phyloP scores from a whole-genome alignment of 352 stramenopile genomes.

The Pythium diclinum region DNA sequence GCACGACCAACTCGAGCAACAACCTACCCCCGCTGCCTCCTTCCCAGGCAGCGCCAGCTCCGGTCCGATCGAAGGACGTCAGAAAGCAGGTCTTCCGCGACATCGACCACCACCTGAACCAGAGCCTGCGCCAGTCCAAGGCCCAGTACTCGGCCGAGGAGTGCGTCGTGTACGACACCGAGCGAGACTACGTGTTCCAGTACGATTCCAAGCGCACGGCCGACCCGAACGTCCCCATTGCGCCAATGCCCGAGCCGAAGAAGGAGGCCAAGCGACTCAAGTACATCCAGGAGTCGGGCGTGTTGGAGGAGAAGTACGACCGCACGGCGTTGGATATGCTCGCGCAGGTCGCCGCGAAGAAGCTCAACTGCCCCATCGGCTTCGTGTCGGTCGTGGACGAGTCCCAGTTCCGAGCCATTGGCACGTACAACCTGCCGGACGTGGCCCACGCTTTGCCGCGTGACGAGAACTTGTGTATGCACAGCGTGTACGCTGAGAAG shows the following conservation, averaged over 20 bases:
- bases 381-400: slow-evolving; percentile 61
- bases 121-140: slow-evolving; percentile 30
- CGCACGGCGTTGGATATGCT: slow-evolving; percentile 48
- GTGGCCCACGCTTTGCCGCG: slow-evolving; percentile 32
- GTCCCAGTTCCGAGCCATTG: slow-evolving; percentile 45
- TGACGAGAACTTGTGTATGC: slow-evolving; percentile 56
- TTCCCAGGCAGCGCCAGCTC: not conserved
- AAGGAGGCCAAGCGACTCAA: slow-evolving; percentile 47
- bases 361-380: slow-evolving; percentile 51
- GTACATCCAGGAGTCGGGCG: slow-evolving; percentile 43
- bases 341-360: slow-evolving; percentile 49
- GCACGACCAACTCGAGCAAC: not conserved
- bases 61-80: not conserved
- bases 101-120: slow-evolving; percentile 39
- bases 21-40: not conserved
- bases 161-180: slow-evolving; percentile 31
- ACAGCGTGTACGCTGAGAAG: slow-evolving; percentile 56
- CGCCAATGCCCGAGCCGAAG: slow-evolving; percentile 32
- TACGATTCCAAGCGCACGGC: slow-evolving; percentile 24
- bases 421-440: slow-evolving; percentile 38
- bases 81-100: slow-evolving; percentile 11
- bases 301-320: slow-evolving; percentile 46
- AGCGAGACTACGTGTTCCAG: slow-evolving; percentile 46
- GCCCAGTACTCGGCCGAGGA: slow-evolving; percentile 16
- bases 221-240: slow-evolving; percentile 44